Evolutionary conservation across 1,139 yeast species (phyloP).

Genomic region (Suhomyces panamericanus): DNA sequence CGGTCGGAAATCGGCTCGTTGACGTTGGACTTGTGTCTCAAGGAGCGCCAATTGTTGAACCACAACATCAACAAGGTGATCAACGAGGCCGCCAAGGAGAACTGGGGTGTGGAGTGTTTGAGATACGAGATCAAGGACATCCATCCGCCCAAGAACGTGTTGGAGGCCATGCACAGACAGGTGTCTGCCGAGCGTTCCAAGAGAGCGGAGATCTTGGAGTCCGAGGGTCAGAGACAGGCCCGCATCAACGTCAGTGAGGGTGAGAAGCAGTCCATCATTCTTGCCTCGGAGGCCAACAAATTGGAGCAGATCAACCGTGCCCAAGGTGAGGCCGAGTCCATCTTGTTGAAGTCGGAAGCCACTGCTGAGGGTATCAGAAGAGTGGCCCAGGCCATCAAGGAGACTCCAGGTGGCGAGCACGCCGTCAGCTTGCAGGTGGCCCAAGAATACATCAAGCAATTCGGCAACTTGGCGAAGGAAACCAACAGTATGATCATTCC

Average conservation of each 20-base stretch:
- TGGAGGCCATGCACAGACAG: constrained; percentile 89
- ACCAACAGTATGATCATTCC: constrained; percentile 78
- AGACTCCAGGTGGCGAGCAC: constrained; percentile 69
- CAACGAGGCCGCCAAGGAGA: constrained; percentile 77
- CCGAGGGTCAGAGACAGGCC: constrained; percentile 80
- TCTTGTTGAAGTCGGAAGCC: constrained; percentile 68
- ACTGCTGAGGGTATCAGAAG: constrained; percentile 68
- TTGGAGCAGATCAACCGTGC: constrained; percentile 65
- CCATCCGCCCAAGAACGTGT: constrained; percentile 83
- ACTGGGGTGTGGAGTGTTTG: constrained; percentile 83
- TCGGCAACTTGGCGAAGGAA: constrained; percentile 81
- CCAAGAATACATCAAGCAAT: constrained; percentile 79
- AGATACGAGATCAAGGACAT: constrained; percentile 87
- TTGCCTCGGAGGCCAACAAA: constrained; percentile 70
- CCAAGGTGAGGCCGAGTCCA: constrained; percentile 69
- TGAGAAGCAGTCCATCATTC: constrained; percentile 64
- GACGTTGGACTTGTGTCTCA: constrained; percentile 73
- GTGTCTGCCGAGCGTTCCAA: constrained; percentile 85
- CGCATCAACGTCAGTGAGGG: constrained; percentile 85
- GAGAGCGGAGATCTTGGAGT: constrained; percentile 82
- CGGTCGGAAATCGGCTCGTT: constrained; percentile 84
- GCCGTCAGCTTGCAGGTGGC: constrained; percentile 82
- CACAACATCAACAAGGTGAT: constrained; percentile 72
- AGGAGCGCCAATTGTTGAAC: constrained; percentile 73
- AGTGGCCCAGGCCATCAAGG: constrained; percentile 65